Evolutionary conservation across 345 rosid species (phyloP).

Genomic region (Citrus mangshanensis): DNA sequence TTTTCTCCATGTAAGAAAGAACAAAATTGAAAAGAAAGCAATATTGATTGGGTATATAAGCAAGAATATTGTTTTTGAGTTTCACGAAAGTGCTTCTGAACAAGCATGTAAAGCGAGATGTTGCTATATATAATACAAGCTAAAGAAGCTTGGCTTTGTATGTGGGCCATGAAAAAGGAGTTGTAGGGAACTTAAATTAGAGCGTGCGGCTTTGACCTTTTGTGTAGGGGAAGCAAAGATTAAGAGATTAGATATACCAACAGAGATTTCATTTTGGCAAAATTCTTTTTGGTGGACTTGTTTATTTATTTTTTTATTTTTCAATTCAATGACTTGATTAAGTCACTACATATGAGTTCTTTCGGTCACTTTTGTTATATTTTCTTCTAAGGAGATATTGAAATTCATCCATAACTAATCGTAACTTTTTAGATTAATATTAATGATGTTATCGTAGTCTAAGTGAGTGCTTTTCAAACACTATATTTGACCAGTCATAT

Average conservation of each 20-base stretch:
- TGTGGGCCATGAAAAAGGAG: constrained; percentile 14
- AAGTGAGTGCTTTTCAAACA: no score
- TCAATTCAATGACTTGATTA: constrained; percentile 4
- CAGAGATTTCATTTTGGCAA: constrained; percentile 11
- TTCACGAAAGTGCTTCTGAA: neutral
- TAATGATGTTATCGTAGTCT: no score
- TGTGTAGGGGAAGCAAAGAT: neutral
- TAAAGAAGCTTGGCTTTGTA: neutral
- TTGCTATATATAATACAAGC: neutral
- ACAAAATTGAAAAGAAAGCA: neutral
- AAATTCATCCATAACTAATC: neutral
- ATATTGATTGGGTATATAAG: neutral
- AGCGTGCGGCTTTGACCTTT: constrained; percentile 13
- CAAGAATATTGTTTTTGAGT: neutral
- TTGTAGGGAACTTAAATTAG: constrained; percentile 13
- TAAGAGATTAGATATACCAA: constrained; percentile 5
- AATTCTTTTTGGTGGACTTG: neutral
- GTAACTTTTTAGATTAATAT: neutral
- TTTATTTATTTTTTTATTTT: neutral
- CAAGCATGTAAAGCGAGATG: neutral
- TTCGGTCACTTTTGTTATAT: neutral
- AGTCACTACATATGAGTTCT: neutral
- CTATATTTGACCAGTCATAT: no score
- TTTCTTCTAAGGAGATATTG: neutral
- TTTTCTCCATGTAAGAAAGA: neutral